Base-by-base conservation (phyloP, 2,329 filamentous ascomycete genomes). In the Aspergillaceae sp. region DNA sequence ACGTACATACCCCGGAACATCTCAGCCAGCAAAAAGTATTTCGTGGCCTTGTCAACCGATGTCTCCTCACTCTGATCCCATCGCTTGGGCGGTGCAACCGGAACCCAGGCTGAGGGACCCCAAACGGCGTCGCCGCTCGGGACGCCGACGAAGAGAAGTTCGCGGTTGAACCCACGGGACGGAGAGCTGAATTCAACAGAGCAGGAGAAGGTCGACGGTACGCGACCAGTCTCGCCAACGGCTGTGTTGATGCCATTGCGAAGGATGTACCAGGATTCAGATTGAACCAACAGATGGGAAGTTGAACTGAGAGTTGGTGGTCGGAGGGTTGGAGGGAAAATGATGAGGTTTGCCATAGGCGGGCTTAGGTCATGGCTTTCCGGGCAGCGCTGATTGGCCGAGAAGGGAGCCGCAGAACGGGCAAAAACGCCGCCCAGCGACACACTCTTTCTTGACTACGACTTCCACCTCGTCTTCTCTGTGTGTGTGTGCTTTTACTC, bases 1-100 rank as follows among this genome's bases (percentile, higher is more conserved):
- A 98, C 83, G 66, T 96, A 98, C 92, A 98, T 97, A 70, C 92
- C 92, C 64, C 92, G 83, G 68, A 87, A 79, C 85, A 97, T 92
- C 78, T 98, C 92, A 45, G 86, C 83, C 77, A 97, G 74, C 66
- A 98, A 79, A 74, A 98, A 98, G 77, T 89, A 97, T 67, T 90
- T 92, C 58, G 87, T 89, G 53, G 88, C 77, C 68, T 84, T 85
- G 72, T 96, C 88, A 57, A 94, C 73, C 33, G 85, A 80, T 54
- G 77, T 81, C 66, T 94, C 88, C 52, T 79, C 76, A 54, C 83
- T 78, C 69, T 94, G 80, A 56, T 94, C 82, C 88, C 89, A 97
- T 72, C 80, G 73, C 66, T 82, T 78, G 43, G 79, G 83, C 52
- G 75, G 78, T 61, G 79, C 59, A 90, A 76, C 58, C 92, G 83